These are phyloP conservation scores for Xerocomus potaroensis DNA, from an alignment of 768 basidiomycete species.

Conservation along the genomic window DNA sequence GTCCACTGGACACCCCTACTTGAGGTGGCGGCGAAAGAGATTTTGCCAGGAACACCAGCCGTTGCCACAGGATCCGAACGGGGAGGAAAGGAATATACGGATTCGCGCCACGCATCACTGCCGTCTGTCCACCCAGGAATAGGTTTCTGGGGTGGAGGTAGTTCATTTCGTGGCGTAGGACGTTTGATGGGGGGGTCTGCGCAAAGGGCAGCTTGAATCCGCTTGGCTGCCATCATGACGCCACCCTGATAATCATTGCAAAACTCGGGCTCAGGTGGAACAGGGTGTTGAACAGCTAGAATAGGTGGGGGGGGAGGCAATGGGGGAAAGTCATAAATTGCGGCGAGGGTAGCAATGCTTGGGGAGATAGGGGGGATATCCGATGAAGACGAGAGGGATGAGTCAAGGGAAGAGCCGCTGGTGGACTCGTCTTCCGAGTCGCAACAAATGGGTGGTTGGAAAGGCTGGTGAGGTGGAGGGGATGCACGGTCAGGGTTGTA, in stretches of 20 bases:
- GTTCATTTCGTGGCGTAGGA: slow-evolving; percentile 26
- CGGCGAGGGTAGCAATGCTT: slow-evolving; percentile 37
- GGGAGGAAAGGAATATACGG: slow-evolving; percentile 51
- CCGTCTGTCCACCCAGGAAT: slow-evolving; percentile 72
- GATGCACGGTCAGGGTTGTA: slow-evolving; percentile 45
- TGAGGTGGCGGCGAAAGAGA: slow-evolving; percentile 48
- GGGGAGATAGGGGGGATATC: slow-evolving; percentile 19
- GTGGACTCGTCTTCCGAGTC: slow-evolving; percentile 41
- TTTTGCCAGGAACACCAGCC: slow-evolving; percentile 26
- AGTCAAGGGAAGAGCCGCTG: slow-evolving; percentile 37
- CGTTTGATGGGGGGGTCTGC: slow-evolving; percentile 39
- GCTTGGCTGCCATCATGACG: slow-evolving; percentile 65
- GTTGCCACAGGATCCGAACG: slow-evolving; percentile 35
- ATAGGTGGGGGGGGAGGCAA: slow-evolving; percentile 51
- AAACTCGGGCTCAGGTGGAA: slow-evolving; percentile 26
- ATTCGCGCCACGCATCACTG: slow-evolving; percentile 61
- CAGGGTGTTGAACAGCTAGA: slow-evolving; percentile 18
- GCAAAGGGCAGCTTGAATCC: slow-evolving; percentile 46
- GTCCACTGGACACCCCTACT: slow-evolving; percentile 51
- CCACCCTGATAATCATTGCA: slow-evolving; percentile 50
- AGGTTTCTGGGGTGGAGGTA: slow-evolving; percentile 36
- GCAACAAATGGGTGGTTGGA: slow-evolving; percentile 34
- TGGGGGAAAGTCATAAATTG: slow-evolving; percentile 45
- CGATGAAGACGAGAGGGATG: slow-evolving; percentile 26
- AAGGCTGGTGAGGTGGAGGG: slow-evolving; percentile 38